phyloP scores from a whole-genome alignment of 2,329 filamentous ascomycete genomes.

The Myriosclerotinia curreyana region DNA sequence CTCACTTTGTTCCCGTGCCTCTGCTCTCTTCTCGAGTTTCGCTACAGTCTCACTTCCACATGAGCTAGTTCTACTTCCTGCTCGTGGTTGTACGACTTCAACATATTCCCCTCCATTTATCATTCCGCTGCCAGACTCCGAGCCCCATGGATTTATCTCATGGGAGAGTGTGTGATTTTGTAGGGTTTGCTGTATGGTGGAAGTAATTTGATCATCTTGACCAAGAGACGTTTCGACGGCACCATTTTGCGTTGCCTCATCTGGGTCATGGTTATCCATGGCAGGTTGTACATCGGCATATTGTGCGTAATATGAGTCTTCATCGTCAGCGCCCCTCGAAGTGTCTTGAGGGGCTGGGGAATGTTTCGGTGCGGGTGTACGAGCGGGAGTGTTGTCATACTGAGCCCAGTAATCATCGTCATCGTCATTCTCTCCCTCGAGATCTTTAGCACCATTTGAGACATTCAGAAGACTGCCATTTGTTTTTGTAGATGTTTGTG shows the following conservation, averaged over 20 bases:
- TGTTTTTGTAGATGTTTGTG: conserved; percentile 10
- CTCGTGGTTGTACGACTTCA: conserved; percentile 53
- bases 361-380: conserved; percentile 59
- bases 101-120: conserved; percentile 36
- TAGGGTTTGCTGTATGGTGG: conserved; percentile 34
- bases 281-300: conserved; percentile 78
- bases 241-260: conserved; percentile 53
- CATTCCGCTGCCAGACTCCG: conserved; percentile 18
- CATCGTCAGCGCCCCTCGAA: conserved; percentile 44
- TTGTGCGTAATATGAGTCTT: conserved; percentile 72
- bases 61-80: conserved; percentile 56
- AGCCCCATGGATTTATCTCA: conserved; percentile 9
- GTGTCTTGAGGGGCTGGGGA: conserved; percentile 55
- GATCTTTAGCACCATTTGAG: neutral
- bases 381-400: conserved; percentile 68
- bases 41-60: conserved; percentile 58
- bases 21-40: conserved; percentile 48
- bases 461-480: neutral
- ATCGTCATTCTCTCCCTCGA: conserved; percentile 56
- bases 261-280: conserved; percentile 78
- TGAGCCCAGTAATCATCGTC: conserved; percentile 79
- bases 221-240: conserved; percentile 47
- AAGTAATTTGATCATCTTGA: conserved; percentile 41
- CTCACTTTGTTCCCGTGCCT: conserved; percentile 61
- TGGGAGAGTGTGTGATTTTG: conserved; percentile 24